These are phyloP conservation scores for Verticillium albo-atrum DNA, from an alignment of 2,329 filamentous ascomycete genomes.

Conservation along the genomic window DNA sequence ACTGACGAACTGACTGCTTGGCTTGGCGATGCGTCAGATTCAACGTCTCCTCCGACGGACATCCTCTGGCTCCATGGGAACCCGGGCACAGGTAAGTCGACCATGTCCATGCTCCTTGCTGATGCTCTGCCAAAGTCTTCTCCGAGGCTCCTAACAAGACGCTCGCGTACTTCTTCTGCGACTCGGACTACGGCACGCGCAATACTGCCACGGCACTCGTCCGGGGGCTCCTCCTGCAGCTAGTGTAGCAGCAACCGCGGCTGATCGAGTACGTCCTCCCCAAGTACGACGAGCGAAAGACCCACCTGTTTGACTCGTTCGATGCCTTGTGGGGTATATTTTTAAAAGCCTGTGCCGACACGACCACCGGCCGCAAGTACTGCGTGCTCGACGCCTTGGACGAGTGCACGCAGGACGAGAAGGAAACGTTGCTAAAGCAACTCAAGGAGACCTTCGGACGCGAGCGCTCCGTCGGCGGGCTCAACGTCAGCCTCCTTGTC, in stretches of 20 bases:
- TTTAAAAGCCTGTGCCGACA: conserved; percentile 8
- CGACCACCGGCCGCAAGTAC: conserved; percentile 12
- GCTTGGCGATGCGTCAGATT: conserved; percentile 5
- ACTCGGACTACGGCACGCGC: conserved; percentile 15
- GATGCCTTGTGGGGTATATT: conserved; percentile 16
- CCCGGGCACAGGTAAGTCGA: conserved; percentile 18
- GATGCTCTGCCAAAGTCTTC: conserved; percentile 13
- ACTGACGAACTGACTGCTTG: conserved; percentile 13
- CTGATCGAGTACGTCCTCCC: conserved; percentile 13
- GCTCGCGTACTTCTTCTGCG: conserved; percentile 18
- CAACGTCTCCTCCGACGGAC: not conserved
- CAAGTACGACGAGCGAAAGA: conserved; percentile 12
- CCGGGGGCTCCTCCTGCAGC: conserved; percentile 16
- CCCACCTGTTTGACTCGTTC: conserved; percentile 14
- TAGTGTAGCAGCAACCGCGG: conserved; percentile 13
- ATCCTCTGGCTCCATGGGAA: conserved; percentile 15
- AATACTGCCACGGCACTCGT: conserved; percentile 16
- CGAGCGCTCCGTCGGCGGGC: not conserved
- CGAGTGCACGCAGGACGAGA: conserved; percentile 14
- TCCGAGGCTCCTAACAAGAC: conserved; percentile 5
- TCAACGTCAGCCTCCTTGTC: conserved; percentile 10
- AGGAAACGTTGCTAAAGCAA: conserved; percentile 11
- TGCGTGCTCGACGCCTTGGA: conserved; percentile 18
- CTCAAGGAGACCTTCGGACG: conserved; percentile 10
- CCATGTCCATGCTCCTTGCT: conserved; percentile 16